Percentiles rank a stretch among this genome's conserved stretches.
Conservation (phyloP, 2,329 filamentous ascomycete genomes). For the Thielaviopsis punctulata region DNA sequence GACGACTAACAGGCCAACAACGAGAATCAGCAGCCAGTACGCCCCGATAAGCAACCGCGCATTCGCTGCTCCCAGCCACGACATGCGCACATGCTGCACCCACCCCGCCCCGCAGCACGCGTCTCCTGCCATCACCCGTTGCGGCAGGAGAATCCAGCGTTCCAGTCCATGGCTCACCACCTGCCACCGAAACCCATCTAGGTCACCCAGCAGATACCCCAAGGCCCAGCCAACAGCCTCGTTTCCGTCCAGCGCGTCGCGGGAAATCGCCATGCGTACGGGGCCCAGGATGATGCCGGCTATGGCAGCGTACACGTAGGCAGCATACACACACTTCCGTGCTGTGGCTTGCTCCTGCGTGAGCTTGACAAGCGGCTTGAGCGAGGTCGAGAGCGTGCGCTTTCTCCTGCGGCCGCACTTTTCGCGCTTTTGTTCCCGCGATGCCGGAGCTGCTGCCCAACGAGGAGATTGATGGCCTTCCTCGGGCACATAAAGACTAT, state of each 20-base stretch:
- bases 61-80: slow-evolving; percentile 56
- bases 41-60: slow-evolving; percentile 58
- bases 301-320: slow-evolving; percentile 57
- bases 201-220: slow-evolving; percentile 72
- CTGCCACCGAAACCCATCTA: slow-evolving; percentile 53
- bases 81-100: slow-evolving; percentile 47
- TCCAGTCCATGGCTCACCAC: slow-evolving; percentile 52
- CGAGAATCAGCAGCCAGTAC: slow-evolving; percentile 58
- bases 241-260: slow-evolving; percentile 46
- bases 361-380: slow-evolving; percentile 61
- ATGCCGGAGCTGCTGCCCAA: too few species aligned
- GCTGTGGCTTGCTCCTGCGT: slow-evolving; percentile 60
- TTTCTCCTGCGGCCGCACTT: slow-evolving; percentile 51
- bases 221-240: slow-evolving; percentile 90
- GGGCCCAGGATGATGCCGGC: slow-evolving; percentile 48
- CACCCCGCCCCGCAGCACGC: slow-evolving; percentile 34
- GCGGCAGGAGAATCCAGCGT: slow-evolving; percentile 58
- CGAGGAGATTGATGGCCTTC: too few species aligned
- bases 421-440: slow-evolving; percentile 18
- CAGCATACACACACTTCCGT: slow-evolving; percentile 71
- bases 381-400: slow-evolving; percentile 42
- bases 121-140: slow-evolving; percentile 19
- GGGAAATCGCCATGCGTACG: slow-evolving; percentile 51
- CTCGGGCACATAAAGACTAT: too few species aligned
- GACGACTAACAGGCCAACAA: slow-evolving; percentile 55